These are phyloP conservation scores for Yarrowia galli DNA, from an alignment of 1,139 yeast species.

Conservation along the genomic window DNA sequence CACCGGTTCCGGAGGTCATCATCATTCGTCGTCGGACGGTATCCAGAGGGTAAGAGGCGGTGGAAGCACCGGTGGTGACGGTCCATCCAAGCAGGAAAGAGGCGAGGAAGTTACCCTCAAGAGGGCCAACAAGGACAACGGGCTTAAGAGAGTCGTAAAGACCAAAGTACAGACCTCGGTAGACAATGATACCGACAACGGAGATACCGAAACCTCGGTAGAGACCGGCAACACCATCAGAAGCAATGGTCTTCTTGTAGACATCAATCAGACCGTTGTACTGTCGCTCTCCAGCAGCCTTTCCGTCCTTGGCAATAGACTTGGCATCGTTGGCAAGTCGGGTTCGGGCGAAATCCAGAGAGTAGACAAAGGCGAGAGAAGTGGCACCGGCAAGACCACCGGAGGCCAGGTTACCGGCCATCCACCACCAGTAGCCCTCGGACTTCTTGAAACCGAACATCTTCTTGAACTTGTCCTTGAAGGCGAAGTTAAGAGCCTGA, in stretches of 20 bases:
- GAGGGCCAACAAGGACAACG: conserved; percentile 71
- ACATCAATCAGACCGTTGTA: conserved; percentile 81
- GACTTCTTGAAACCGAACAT: conserved; percentile 77
- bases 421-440: conserved; percentile 71
- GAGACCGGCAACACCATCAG: conserved; percentile 81
- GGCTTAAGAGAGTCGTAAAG: conserved; percentile 81
- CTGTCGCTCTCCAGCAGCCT: conserved; percentile 73
- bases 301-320: conserved; percentile 70
- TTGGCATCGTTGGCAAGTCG: conserved; percentile 85
- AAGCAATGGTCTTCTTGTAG: conserved; percentile 74
- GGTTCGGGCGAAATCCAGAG: conserved; percentile 83
- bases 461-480: conserved; percentile 84
- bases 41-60: conserved; percentile 82
- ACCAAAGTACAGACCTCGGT: conserved; percentile 88
- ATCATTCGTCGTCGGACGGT: conserved; percentile 88
- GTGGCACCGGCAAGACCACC: conserved; percentile 88
- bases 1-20: conserved; percentile 86
- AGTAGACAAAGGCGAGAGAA: conserved; percentile 75
- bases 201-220: conserved; percentile 88
- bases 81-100: conserved; percentile 81
- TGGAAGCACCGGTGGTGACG: conserved; percentile 79
- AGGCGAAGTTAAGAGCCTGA: conserved; percentile 83
- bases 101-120: conserved; percentile 74
- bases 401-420: conserved; percentile 80
- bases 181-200: conserved; percentile 78